Evolutionary conservation across 2,329 filamentous ascomycete species (phyloP).

Genomic region (Exophiala aquamarina): DNA sequence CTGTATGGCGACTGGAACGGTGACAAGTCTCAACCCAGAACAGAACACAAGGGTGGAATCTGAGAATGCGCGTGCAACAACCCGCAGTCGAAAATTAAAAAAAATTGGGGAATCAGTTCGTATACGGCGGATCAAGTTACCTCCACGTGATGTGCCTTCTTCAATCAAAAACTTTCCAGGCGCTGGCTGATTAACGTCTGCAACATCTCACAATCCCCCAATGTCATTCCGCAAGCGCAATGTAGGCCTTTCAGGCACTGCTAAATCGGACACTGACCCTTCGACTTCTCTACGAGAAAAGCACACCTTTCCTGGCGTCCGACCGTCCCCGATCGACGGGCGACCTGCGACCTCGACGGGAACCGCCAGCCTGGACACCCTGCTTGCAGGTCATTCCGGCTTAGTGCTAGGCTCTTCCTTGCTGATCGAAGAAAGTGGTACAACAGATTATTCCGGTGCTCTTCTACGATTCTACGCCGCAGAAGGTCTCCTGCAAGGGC

Average conservation of each 20-base stretch:
- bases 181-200: not conserved
- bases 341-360: slow-evolving; percentile 88
- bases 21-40: slow-evolving; percentile 15
- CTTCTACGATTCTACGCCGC: slow-evolving; percentile 87
- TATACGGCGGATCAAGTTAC: not conserved
- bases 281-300: slow-evolving; percentile 25
- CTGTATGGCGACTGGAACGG: no score
- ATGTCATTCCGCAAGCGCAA: slow-evolving; percentile 72
- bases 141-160: no score
- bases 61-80: not conserved
- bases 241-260: slow-evolving; percentile 52
- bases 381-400: slow-evolving; percentile 84
- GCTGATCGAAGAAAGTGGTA: slow-evolving; percentile 83
- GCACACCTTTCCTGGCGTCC: slow-evolving; percentile 54
- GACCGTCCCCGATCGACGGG: slow-evolving; percentile 86
- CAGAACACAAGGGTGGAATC: not conserved
- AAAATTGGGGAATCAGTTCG: not conserved
- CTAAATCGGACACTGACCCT: slow-evolving; percentile 36
- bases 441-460: slow-evolving; percentile 87
- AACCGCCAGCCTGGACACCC: slow-evolving; percentile 76
- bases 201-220: slow-evolving; percentile 3
- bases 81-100: not conserved
- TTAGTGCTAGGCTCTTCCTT: slow-evolving; percentile 78
- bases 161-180: not conserved
- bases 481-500: slow-evolving; percentile 88